Evolutionary conservation across 441 rosid genomes (phyloP), one percentile per base, ranked within the genome.

Genomic region (Erysimum cheiri): DNA sequence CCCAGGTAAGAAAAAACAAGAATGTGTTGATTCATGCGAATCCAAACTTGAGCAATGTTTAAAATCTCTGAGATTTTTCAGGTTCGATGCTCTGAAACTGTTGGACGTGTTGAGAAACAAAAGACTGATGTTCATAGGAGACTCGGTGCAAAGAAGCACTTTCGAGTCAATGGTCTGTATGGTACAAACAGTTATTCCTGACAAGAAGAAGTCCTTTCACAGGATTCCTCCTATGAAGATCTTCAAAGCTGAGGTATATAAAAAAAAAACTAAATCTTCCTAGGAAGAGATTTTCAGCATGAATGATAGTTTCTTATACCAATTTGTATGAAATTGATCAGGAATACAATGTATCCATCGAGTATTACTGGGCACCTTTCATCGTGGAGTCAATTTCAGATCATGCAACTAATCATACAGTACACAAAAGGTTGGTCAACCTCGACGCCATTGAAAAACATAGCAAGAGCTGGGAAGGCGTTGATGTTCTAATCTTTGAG

Each of bases 311-410:
- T 31, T 72, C 53, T 69, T 54, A 36, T 8, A 22, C 36, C 5
- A 13, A 19, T 22, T 1, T 49, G 19, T 47, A 22, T 49, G 72
- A 36, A 48, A 70, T 28, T 67, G 36, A 71, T 71, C 80, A 93
- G 98, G 98, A 94, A 64, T 92, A 78, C 76, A 83, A 92, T 64
- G 89, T 78, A 8, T 80, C 96, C 0, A 91, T 94, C 0, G 99
- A 92, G 83, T 90, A 92, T 64, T 90, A 92, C 65, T 94, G 99
- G 99, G 99, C 98, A 6, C 99, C 98, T 1, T 94, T 94, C 47
- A 81, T 94, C 0, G 92, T 92, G 15, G 94, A 90, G 70, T 92
- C 97, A 1, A 86, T 85, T 48, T 94, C 99, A 44, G 99, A 94
- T 77, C 92, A 87, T 71, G 96, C 91, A 49, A 94, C 91, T 59